These are phyloP conservation scores for Alternaria solani DNA, from an alignment of 2,329 filamentous ascomycete genomes.

Conservation along the genomic window DNA sequence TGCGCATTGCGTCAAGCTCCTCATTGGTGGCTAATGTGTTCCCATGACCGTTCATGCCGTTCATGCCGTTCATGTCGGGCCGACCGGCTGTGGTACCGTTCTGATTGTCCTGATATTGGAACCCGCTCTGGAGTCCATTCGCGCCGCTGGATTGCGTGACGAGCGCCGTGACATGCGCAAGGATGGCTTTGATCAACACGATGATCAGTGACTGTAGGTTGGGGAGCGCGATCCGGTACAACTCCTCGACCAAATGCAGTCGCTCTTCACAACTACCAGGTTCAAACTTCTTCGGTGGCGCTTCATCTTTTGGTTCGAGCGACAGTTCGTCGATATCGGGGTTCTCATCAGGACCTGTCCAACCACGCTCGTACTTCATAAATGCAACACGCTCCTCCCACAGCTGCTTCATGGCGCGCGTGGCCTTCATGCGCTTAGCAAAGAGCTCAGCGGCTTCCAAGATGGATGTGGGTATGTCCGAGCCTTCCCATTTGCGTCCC, in stretches of 20 bases:
- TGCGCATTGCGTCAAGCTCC: conserved; percentile 81
- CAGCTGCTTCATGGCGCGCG: conserved; percentile 86
- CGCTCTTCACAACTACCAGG: conserved; percentile 67
- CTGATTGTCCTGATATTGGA: conserved; percentile 53
- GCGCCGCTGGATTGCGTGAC: conserved; percentile 66
- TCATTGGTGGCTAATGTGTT: conserved; percentile 59
- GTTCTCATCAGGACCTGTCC: conserved; percentile 66
- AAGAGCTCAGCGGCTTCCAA: conserved; percentile 94
- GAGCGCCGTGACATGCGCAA: conserved; percentile 87
- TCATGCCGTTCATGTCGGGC: conserved; percentile 43
- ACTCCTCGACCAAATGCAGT: conserved; percentile 77
- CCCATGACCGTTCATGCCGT: conserved; percentile 43
- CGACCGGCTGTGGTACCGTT: conserved; percentile 48
- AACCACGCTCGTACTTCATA: conserved; percentile 90
- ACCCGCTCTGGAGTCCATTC: conserved; percentile 59
- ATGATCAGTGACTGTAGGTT: conserved; percentile 93
- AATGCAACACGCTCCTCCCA: conserved; percentile 95
- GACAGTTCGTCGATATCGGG: conserved; percentile 55
- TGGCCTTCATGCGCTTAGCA: conserved; percentile 87
- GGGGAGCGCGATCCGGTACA: conserved; percentile 81
- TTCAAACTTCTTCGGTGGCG: conserved; percentile 40
- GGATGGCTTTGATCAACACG: conserved; percentile 86
- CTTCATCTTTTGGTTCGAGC: conserved; percentile 45
- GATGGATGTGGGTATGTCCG: conserved; percentile 91
- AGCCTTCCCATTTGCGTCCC: conserved; percentile 89